Evolutionary conservation across 108 stramenopile genomes (phyloP).

Genomic region (Thalassiosira profunda): DNA sequence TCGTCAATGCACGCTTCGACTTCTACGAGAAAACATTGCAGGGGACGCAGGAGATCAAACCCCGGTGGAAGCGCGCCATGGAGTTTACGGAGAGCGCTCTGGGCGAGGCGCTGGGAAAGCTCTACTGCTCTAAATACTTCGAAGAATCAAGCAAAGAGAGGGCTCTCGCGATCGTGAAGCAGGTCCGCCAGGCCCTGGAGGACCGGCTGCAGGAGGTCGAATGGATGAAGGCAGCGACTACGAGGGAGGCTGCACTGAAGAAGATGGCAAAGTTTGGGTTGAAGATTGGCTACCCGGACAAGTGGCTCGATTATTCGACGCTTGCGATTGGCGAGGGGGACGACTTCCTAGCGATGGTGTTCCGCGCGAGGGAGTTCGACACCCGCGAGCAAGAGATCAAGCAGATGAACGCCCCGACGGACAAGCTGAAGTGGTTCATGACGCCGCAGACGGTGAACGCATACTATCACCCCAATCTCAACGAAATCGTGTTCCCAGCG

Average conservation of each 20-base stretch:
- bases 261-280: conserved; percentile 81
- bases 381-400: conserved; percentile 56
- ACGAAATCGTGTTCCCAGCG: conserved; percentile 87
- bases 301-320: conserved; percentile 78
- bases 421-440: conserved; percentile 85
- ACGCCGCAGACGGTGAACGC: conserved; percentile 90
- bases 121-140: conserved; percentile 82
- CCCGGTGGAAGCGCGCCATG: conserved; percentile 88
- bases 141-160: conserved; percentile 64
- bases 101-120: conserved; percentile 81
- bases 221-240: conserved; percentile 85
- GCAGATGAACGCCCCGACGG: conserved; percentile 88
- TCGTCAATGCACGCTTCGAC: conserved; percentile 74
- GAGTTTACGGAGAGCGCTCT: conserved; percentile 71
- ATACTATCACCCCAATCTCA: conserved; percentile 65
- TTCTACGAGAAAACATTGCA: conserved; percentile 69
- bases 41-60: conserved; percentile 77
- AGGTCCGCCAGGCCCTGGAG: conserved; percentile 76
- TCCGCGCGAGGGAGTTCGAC: conserved; percentile 64
- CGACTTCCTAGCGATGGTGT: conserved; percentile 63
- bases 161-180: conserved; percentile 76
- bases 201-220: conserved; percentile 84
- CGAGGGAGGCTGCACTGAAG: conserved; percentile 67
- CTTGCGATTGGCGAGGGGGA: conserved; percentile 48
- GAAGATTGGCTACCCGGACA: conserved; percentile 88